These are phyloP conservation scores for Oehlia diaphana DNA, from an alignment of 192 early-diverging fungal species.

Conservation along the genomic window DNA sequence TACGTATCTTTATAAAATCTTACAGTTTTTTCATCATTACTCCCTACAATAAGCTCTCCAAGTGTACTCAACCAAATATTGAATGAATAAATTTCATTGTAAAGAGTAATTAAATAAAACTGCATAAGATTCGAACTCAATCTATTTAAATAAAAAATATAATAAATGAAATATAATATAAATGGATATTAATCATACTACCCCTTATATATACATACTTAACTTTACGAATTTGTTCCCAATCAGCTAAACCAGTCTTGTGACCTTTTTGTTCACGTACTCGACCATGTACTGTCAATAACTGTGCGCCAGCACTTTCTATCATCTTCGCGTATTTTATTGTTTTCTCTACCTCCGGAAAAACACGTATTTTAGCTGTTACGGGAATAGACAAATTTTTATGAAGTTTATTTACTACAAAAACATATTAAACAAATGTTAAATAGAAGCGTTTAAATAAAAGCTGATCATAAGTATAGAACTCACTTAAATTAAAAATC, in stretches of 20 bases:
- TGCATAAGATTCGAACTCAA: too few relatives aligned
- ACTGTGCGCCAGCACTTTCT: conserved; percentile 88
- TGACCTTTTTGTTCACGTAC: conserved; percentile 96
- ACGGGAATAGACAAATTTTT: conserved; percentile 83
- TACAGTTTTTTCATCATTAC: too few relatives aligned
- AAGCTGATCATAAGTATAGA: conserved; percentile 61
- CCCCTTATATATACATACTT: conserved; percentile 63
- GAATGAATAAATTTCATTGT: too few relatives aligned
- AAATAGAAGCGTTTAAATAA: conserved; percentile 28
- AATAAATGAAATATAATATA: not conserved
- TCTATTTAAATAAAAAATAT: not conserved
- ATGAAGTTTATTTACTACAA: conserved; percentile 73
- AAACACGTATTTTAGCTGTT: conserved; percentile 95
- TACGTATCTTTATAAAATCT: too few relatives aligned
- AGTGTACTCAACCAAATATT: too few relatives aligned
- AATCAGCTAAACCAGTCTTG: conserved; percentile 94
- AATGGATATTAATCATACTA: not conserved
- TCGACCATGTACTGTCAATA: conserved; percentile 94
- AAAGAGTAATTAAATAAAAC: too few relatives aligned
- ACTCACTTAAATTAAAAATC: conserved; percentile 51
- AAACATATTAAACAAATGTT: conserved; percentile 25
- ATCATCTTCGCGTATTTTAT: conserved; percentile 94
- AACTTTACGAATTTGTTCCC: conserved; percentile 87
- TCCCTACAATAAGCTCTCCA: too few relatives aligned
- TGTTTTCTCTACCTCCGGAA: conserved; percentile 86